Evolutionary conservation across 2,329 filamentous ascomycete genomes (phyloP), one percentile per base, ranked within the genome.

Genomic region (Aspergillus sp.): DNA sequence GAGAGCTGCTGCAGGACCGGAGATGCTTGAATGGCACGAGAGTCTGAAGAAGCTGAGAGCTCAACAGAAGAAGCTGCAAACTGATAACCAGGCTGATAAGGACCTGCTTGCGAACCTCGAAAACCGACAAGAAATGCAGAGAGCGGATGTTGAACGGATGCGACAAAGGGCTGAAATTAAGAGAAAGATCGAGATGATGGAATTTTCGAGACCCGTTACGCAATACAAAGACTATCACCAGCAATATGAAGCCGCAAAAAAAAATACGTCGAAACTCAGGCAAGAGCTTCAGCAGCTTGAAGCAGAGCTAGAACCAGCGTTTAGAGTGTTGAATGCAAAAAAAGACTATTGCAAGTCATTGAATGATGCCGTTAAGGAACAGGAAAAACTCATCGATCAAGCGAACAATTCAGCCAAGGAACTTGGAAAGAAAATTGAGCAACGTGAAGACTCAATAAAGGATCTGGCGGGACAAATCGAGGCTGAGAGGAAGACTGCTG

Each of bases 131-230:
- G 76, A 77, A 46, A 79, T 82, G 44, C 81, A 94, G 41, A 82
- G 87, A 59, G 83, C 81, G 7, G 90, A 96, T 60, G 90, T 97
- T 20, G 85, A 94, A 58, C 83, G 88, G 53, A 78, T 93, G 60
- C 81, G 82, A 43, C 85, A 97, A 64, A 81, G 90, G 49, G 80
- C 85, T 47, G 76, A 81, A 45, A 81, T 90, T 44, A 74, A 85
- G 59, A 72, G 79, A 45, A 80, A 79, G 48, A 76, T 91, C 4
- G 71, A 78, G 22, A 74, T 85, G 42, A 74, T 95, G 41, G 75
- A 85, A 53, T 79, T 78, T 32, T 78, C 81, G 22, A 78, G 83
- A 35, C 81, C 86, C 0, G 73, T 90, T 33, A 77, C 85, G 17
- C 73, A 79, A 52, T 91, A 88, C 60, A 74, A 74, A 27, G 73